These are phyloP conservation scores for Sicyos baderoa DNA, from an alignment of 306 rosid species.

Conservation along the genomic window DNA sequence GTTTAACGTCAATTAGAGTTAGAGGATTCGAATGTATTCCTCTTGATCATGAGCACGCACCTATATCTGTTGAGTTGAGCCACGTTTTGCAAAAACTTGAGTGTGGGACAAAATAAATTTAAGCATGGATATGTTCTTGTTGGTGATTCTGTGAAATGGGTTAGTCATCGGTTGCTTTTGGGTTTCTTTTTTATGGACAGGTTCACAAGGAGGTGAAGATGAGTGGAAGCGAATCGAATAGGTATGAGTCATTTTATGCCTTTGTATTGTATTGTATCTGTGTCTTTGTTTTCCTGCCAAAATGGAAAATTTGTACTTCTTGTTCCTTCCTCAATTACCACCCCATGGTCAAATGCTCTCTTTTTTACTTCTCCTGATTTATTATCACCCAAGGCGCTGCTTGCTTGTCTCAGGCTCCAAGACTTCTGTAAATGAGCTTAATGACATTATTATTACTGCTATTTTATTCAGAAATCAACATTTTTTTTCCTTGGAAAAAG, in stretches of 20 bases:
- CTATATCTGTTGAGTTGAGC: no score
- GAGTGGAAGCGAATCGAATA: conserved; percentile 4
- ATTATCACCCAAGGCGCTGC: neutral
- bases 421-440: neutral
- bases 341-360: conserved; percentile 9
- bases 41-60: no score
- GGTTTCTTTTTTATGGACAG: conserved; percentile 6
- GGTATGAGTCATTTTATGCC: conserved; percentile 7
- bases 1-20: no score
- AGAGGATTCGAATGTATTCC: no score
- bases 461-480: no score
- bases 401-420: neutral
- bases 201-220: conserved; percentile 9
- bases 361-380: neutral
- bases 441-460: neutral
- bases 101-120: neutral
- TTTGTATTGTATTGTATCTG: neutral
- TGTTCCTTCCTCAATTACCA: neutral
- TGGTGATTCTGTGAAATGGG: neutral
- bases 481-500: neutral
- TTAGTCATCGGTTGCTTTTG: neutral
- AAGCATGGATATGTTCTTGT: neutral
- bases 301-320: neutral
- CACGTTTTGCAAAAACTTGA: neutral
- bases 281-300: neutral